Percentiles rank a stretch among this genome's conserved stretches.
Evolutionary conservation across 768 basidiomycete genomes (phyloP).

Genomic region (Boletus subparvulus): DNA sequence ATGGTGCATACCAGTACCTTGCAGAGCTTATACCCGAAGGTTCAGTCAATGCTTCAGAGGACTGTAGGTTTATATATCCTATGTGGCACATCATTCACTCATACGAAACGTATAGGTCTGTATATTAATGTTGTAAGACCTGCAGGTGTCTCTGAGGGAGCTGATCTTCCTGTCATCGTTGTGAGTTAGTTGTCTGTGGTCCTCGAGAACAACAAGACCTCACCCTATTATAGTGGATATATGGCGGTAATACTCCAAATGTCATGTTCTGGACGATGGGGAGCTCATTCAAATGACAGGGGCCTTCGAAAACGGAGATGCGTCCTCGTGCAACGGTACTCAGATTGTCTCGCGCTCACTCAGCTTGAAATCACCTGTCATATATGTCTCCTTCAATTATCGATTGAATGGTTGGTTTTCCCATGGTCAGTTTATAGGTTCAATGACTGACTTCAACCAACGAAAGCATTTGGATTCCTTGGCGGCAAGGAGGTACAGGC

Average conservation of each 20-base stretch:
- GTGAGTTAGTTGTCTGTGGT: constrained; percentile 4
- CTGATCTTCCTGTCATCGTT: constrained; percentile 23
- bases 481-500: constrained; percentile 16
- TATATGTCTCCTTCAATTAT: background rate
- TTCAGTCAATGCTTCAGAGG: constrained; percentile 14
- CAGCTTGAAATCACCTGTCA: background rate
- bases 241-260: background rate
- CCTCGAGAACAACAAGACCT: background rate
- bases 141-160: background rate
- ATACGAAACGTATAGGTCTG: constrained; percentile 18
- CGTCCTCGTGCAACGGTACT: constrained; percentile 15
- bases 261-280: too few relatives aligned
- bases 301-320: constrained; percentile 7
- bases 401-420: constrained; percentile 15
- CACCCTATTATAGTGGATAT: background rate
- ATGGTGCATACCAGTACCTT: background rate
- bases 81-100: background rate
- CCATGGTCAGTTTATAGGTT: background rate
- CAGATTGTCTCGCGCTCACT: constrained; percentile 20
- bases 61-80: constrained; percentile 7
- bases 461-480: constrained; percentile 30
- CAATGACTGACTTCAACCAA: background rate
- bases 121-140: constrained; percentile 18
- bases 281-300: constrained; percentile 1
- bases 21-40: background rate